Evolutionary conservation across 1,139 yeast species (phyloP).

Genomic region (Candida buenavistaensis): DNA sequence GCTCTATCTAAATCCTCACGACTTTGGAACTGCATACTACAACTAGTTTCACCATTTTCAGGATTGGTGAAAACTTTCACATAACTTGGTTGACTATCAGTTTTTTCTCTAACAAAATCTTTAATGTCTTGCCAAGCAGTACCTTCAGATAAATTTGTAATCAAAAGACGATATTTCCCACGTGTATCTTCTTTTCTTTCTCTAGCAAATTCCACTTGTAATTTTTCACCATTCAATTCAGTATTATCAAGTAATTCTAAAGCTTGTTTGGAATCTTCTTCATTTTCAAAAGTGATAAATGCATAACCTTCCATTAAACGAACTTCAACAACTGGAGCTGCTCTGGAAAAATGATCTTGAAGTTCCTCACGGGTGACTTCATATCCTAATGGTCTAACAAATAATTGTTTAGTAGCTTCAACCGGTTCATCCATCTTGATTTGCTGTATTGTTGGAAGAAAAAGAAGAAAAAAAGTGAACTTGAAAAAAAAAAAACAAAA

Average conservation of each 20-base stretch:
- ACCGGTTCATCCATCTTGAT: slow-evolving; percentile 11
- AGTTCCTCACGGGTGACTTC: slow-evolving; percentile 56
- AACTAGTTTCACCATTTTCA: slow-evolving; percentile 62
- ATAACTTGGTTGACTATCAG: slow-evolving; percentile 64
- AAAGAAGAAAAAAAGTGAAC: slow-evolving; percentile 1
- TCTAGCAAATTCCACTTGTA: slow-evolving; percentile 69
- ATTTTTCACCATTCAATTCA: slow-evolving; percentile 61
- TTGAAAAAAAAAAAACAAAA: not conserved
- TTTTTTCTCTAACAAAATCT: slow-evolving; percentile 73
- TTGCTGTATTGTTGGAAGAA: not conserved
- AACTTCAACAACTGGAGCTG: slow-evolving; percentile 67
- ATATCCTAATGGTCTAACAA: slow-evolving; percentile 41
- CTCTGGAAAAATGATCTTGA: slow-evolving; percentile 63
- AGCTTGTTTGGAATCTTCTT: slow-evolving; percentile 68
- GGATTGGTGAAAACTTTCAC: slow-evolving; percentile 68
- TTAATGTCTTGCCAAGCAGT: slow-evolving; percentile 85
- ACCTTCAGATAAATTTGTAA: slow-evolving; percentile 68
- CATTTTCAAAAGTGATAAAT: slow-evolving; percentile 66
- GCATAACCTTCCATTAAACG: slow-evolving; percentile 77
- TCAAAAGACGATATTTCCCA: slow-evolving; percentile 72
- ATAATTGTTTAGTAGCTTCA: slow-evolving; percentile 26
- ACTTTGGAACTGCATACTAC: slow-evolving; percentile 76
- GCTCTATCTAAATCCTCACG: slow-evolving; percentile 75
- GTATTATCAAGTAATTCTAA: slow-evolving; percentile 59
- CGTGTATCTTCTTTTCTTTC: slow-evolving; percentile 59